Base-by-base conservation (phyloP, 306 rosid species). In the Lotus japonicus region DNA sequence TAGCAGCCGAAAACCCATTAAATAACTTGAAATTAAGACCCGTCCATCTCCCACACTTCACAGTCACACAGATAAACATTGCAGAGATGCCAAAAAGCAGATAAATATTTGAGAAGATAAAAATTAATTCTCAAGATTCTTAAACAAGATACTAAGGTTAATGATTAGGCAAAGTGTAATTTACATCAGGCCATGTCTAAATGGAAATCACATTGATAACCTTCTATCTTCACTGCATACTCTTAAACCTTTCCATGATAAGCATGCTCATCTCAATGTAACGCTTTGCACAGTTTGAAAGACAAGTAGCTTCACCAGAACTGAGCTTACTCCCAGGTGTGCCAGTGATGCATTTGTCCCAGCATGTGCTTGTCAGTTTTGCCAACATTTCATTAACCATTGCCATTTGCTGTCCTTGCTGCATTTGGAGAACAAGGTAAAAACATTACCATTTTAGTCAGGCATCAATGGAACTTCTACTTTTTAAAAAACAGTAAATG, bases 341-440 rank as follows among this genome's bases (percentile, higher is more conserved):
- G 43, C 89, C 51, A 7, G 91, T 85, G 72, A 89, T 76, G 82
- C 94, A 89, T 77, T 89, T 89, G 81, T 83, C 91, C 89, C 94
- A 89, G 59, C 96, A 85, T 0, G 60, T 79, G 58, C 71, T 81
- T 5, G 91, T 89, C 41, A 89, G 87, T 80, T 89, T 89, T 6
- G 81, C 81, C 81, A 85, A 86, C 96, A 87, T 87, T 82, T 89
- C 89, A 62, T 83, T 82, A 36, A 83, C 72, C 94, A 85, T 80
- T 0, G 88, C 89, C 56, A 82, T 71, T 78, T 85, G 72, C 68
- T 83, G 78, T 33, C 87, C 89, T 85, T 85, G 82, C 89, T 89
- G 91, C 75, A 81, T 2, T 31, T 51, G 46, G 17, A 33, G 19
- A 74, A 74, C 60, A 65, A 21, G 49, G 53, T 46, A 2, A 48